Evolutionary conservation across 2,329 filamentous ascomycete species (phyloP).

Genomic region (Peltaster fructicola): DNA sequence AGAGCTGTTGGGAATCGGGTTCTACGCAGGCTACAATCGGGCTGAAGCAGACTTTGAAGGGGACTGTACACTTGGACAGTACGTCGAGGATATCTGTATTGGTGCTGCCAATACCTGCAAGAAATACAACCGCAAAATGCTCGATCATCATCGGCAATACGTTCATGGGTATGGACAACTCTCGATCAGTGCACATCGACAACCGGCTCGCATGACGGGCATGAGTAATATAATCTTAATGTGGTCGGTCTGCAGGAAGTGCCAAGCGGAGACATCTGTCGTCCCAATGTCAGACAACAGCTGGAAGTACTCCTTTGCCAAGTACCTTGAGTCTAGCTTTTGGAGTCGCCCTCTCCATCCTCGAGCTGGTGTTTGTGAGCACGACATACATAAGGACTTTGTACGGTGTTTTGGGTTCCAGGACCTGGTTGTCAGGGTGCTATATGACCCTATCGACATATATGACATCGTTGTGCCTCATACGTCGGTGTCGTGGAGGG

Average conservation of each 20-base stretch:
- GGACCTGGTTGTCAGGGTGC: conserved; percentile 70
- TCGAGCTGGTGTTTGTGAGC: conserved; percentile 59
- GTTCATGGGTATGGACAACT: conserved; percentile 91
- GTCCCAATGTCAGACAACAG: conserved; percentile 84
- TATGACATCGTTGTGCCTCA: conserved; percentile 89
- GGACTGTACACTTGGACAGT: conserved; percentile 87
- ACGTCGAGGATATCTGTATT: conserved; percentile 76
- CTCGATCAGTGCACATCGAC: conserved; percentile 73
- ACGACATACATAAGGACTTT: conserved; percentile 85
- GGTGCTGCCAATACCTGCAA: conserved; percentile 61
- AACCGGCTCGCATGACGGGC: conserved; percentile 45
- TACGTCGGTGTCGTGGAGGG: conserved; percentile 88
- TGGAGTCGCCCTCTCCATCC: conserved; percentile 75
- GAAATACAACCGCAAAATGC: conserved; percentile 73
- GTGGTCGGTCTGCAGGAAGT: conserved; percentile 94
- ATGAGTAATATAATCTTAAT: conserved; percentile 68
- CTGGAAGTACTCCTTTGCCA: conserved; percentile 97
- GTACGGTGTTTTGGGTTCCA: conserved; percentile 82
- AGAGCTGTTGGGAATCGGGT: conserved; percentile 73
- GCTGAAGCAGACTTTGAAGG: conserved; percentile 51
- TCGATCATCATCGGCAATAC: conserved; percentile 87
- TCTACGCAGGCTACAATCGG: conserved; percentile 73
- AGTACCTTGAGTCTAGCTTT: conserved; percentile 93
- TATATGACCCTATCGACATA: conserved; percentile 82
- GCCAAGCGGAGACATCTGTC: conserved; percentile 74